A percentile compares a stretch with the other conserved stretches of the same genome.
phyloP scores from a whole-genome alignment of 768 basidiomycete genomes.

The Rickenella mellea region DNA sequence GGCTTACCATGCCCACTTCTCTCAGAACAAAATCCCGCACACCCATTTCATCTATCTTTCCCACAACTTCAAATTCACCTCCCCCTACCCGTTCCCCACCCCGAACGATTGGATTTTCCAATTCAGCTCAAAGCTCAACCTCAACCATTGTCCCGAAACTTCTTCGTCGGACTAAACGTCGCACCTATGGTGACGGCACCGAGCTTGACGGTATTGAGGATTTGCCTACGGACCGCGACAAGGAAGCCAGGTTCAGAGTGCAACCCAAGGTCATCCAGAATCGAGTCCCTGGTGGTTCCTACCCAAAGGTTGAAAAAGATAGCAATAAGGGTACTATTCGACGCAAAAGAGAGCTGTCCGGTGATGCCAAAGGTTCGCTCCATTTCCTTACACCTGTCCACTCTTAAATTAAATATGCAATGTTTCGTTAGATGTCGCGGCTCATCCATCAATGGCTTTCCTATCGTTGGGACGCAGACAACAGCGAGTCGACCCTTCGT shows the following conservation, averaged over 20 bases:
- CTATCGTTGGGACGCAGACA: conserved; percentile 41
- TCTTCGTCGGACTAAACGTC: conserved; percentile 68
- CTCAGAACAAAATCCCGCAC: conserved; percentile 63
- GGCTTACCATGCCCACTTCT: conserved; percentile 83
- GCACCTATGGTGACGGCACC: conserved; percentile 78
- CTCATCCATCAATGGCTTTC: conserved; percentile 17
- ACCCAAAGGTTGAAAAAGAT: conserved; percentile 31
- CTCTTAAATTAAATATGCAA: neutral
- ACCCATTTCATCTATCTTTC: conserved; percentile 69
- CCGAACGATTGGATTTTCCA: conserved; percentile 28
- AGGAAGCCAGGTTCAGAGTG: conserved; percentile 65
- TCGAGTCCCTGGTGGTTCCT: conserved; percentile 49
- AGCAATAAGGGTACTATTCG: conserved; percentile 47
- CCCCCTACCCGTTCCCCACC: conserved; percentile 46
- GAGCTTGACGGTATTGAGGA: conserved; percentile 87
- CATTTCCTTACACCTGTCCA: neutral
- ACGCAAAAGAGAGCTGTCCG: conserved; percentile 38
- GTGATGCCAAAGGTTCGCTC: conserved; percentile 32
- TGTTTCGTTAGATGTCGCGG: conserved; percentile 12
- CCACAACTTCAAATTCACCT: conserved; percentile 24
- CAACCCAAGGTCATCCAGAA: conserved; percentile 62
- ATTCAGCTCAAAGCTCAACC: conserved; percentile 46
- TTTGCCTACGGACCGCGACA: conserved; percentile 76
- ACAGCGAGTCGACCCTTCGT: conserved; percentile 44
- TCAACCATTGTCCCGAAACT: conserved; percentile 48